Evolutionary conservation across 2,329 filamentous ascomycete genomes (phyloP).

Genomic region (Hymenoscyphus infarciens): DNA sequence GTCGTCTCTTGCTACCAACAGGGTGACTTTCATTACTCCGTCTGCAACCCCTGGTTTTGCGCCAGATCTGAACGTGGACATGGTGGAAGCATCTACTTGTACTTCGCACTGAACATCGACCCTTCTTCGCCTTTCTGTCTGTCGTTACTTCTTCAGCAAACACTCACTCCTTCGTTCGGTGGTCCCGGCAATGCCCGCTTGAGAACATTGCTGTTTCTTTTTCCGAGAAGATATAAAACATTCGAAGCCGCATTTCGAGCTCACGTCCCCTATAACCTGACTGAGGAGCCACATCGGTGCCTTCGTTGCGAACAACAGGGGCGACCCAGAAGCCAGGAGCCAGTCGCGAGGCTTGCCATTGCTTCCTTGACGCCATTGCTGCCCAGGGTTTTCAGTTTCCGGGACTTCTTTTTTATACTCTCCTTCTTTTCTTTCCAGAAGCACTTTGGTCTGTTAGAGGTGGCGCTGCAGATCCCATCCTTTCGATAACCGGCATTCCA

Average conservation of each 20-base stretch:
- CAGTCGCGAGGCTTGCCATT: slow-evolving; percentile 3
- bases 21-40: not conserved
- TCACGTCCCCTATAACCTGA: not conserved
- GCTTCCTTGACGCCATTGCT: not conserved
- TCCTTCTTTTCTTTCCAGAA: not conserved
- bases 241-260: not conserved
- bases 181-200: not conserved
- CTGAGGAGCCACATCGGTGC: not conserved
- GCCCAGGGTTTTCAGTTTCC: not conserved
- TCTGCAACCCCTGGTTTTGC: not conserved
- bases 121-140: not conserved
- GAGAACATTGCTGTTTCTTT: slow-evolving; percentile 3
- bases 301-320: not conserved
- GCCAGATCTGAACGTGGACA: not conserved
- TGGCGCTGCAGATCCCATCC: slow-evolving; percentile 1
- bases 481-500: slow-evolving; percentile 2
- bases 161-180: not conserved
- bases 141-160: not conserved
- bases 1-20: not conserved
- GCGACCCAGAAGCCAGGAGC: not conserved
- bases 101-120: not conserved
- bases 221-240: slow-evolving; percentile 3
- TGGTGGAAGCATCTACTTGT: not conserved
- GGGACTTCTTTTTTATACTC: not conserved
- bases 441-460: not conserved